These are phyloP conservation scores for Colletotrichum chlorophyti DNA, from an alignment of 2,329 filamentous ascomycete species.

Conservation along the genomic window DNA sequence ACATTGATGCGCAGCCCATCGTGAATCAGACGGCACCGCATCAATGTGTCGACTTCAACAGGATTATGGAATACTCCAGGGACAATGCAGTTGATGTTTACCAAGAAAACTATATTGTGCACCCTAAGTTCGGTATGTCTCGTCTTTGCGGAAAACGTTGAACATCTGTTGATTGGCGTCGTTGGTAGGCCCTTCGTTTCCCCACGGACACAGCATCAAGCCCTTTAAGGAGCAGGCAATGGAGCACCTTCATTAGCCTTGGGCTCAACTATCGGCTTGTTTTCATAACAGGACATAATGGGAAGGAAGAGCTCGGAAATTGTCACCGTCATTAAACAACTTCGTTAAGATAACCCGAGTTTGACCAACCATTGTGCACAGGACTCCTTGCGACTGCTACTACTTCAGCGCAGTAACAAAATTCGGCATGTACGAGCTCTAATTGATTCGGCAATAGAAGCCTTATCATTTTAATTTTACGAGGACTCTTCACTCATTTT, in stretches of 20 bases:
- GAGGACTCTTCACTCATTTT: no score
- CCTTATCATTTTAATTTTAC: no score
- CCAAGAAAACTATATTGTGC: constrained; percentile 25
- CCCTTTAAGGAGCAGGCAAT: constrained; percentile 24
- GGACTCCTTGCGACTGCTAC: no score
- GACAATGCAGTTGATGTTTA: constrained; percentile 19
- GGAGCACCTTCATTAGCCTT: constrained; percentile 1
- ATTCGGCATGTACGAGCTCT: no score
- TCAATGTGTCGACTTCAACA: constrained; percentile 18
- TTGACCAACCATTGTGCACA: no score
- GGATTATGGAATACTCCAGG: constrained; percentile 21
- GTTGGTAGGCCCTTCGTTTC: constrained; percentile 17
- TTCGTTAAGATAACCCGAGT: no score
- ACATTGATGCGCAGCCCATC: constrained; percentile 23
- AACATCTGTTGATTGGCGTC: background rate
- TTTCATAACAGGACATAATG: no score
- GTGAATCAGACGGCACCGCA: constrained; percentile 27
- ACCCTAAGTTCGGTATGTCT: constrained; percentile 24
- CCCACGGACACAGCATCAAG: constrained; percentile 24
- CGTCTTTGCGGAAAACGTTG: fast-evolving
- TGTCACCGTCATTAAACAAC: no score
- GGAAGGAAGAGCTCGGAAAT: no score
- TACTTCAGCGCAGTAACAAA: no score
- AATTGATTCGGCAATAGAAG: no score
- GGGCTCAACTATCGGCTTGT: background rate